Evolutionary conservation across 108 stramenopile species (phyloP), one percentile per base, ranked within the genome.

Genomic region (Cyclostephanos invisitatus): DNA sequence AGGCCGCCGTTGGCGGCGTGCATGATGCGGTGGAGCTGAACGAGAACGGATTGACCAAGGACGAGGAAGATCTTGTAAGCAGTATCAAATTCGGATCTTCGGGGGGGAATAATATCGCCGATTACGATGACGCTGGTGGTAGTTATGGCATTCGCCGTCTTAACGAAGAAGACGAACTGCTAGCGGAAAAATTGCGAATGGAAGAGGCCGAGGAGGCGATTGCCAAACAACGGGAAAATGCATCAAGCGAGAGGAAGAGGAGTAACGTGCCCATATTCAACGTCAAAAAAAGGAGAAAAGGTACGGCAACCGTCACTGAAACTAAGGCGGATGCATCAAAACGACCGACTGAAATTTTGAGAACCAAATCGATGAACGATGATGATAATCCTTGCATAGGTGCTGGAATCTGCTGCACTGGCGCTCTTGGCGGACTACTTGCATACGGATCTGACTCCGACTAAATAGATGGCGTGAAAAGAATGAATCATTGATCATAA

Each of bases 31-130:
- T 48, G 25, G 78, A 85, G n/a, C 64, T 90, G 67, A 87, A 91
- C 67, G 87, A 88, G 48, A 65, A 84, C 61, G 87, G 87, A 17
- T 72, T 89, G 36, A 90, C 90, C 24, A 81, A 79, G 46, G 87
- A 90, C 42, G 93, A 94, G 49, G 90, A 93, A 68, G 76, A 78
- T 9, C 60, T 94, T 54, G 83, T 94, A 12, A 85, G 82, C 49
- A 85, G 84, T 20, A 90, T 91, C 38, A 78, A 88, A 40, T 94
- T 94, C 73, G 90, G 90, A 47, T 56, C 67, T n/a, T n/a, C n/a
- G 11, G 56, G 54, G 11, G 37, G 70, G 49, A 70, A 72, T 20
- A 5, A 8, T 7, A 29, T 22, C 24, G 12, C 20, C 21, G 57
- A 48, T 28, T 21, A 28, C 40, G 44, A 38, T 29, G 56, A 64